Conservation (phyloP, 2,329 filamentous ascomycete species). For the Ophiostoma pallidulum region DNA sequence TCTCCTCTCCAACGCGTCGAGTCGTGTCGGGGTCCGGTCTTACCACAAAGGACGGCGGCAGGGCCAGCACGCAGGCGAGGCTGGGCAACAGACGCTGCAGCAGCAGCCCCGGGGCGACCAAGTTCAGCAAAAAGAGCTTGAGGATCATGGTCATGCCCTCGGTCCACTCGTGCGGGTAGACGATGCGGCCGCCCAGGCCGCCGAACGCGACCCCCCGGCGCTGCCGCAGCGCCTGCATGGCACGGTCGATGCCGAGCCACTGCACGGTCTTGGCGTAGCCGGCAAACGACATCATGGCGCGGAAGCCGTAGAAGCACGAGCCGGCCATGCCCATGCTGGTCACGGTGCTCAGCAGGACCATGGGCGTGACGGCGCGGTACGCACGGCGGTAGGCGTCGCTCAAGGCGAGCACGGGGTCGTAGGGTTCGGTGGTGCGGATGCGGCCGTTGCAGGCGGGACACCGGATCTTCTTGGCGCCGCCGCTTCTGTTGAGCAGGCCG, state of each 20-base stretch:
- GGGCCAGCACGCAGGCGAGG: slow-evolving; percentile 31
- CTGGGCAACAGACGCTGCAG: slow-evolving; percentile 35
- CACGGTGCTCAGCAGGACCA: slow-evolving; percentile 55
- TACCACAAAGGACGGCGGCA: slow-evolving; percentile 34
- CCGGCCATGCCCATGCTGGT: slow-evolving; percentile 42
- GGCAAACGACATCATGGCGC: slow-evolving; percentile 42
- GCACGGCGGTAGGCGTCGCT: slow-evolving; percentile 48
- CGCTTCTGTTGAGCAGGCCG: no score
- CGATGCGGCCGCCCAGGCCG: no score
- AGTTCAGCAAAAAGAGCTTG: slow-evolving; percentile 29
- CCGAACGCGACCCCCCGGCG: neutral
- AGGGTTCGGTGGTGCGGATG: slow-evolving; percentile 67
- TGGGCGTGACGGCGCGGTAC: slow-evolving; percentile 47
- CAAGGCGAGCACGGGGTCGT: slow-evolving; percentile 60
- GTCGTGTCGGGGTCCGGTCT: no score
- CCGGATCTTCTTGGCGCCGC: slow-evolving; percentile 57
- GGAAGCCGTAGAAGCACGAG: slow-evolving; percentile 43
- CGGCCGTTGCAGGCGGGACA: slow-evolving; percentile 86
- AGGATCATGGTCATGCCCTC: slow-evolving; percentile 13
- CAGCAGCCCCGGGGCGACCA: slow-evolving; percentile 38
- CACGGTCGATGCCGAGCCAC: slow-evolving; percentile 27
- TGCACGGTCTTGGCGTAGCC: slow-evolving; percentile 35
- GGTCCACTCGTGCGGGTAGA: no score
- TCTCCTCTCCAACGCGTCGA: no score
- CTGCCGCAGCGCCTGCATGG: neutral